Evolutionary conservation across 768 basidiomycete genomes (phyloP).

Genomic region (button mushroom (Agaricus bisporus)): DNA sequence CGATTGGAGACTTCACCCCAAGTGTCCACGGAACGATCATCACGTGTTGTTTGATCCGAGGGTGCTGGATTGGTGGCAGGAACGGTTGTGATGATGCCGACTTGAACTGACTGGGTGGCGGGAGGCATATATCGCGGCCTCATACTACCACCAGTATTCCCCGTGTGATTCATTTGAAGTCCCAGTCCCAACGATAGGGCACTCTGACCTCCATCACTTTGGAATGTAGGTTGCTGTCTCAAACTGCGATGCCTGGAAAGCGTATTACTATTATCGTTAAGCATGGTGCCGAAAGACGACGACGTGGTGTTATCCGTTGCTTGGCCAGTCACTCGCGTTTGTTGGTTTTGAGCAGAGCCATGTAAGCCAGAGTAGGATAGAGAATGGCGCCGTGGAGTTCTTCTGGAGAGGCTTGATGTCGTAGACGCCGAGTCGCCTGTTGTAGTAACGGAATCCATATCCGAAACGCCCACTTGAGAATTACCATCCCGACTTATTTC

Average conservation of each 20-base stretch:
- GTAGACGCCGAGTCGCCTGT: background rate
- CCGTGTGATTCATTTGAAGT: background rate
- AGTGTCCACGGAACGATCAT: background rate
- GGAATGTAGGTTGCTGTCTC: background rate
- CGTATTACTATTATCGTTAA: background rate
- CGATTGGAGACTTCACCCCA: too few relatives aligned
- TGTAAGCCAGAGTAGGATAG: background rate
- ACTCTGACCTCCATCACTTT: background rate
- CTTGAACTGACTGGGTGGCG: background rate
- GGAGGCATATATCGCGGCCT: background rate
- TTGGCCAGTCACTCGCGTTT: conserved; percentile 1
- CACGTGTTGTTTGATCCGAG: background rate
- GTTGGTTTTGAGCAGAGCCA: background rate
- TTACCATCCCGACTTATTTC: conserved; percentile 5
- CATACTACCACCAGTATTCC: background rate
- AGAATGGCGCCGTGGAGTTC: background rate
- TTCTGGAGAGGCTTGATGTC: background rate
- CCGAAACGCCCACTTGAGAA: conserved; percentile 2
- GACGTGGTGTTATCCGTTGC: background rate
- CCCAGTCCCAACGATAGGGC: background rate
- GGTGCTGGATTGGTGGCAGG: background rate
- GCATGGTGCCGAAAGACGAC: background rate
- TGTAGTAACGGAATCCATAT: background rate
- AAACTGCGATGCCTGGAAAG: background rate
- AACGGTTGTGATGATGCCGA: background rate